Evolutionary conservation across 139 green algal species (phyloP).

Genomic region (Volvox africanus): DNA sequence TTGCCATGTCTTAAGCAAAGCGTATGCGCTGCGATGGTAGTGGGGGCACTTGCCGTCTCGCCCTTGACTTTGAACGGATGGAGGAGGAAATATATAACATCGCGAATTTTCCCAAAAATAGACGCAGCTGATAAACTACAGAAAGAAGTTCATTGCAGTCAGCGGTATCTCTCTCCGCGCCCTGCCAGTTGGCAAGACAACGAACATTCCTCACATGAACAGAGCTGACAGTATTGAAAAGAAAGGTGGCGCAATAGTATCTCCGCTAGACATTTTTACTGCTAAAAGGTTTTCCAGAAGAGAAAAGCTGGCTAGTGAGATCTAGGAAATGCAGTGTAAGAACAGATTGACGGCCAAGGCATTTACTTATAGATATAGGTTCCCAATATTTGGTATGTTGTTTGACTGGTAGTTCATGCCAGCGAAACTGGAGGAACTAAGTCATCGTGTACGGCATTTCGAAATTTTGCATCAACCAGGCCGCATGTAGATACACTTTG

Average conservation of each 20-base stretch:
- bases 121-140: not conserved
- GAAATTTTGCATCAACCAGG: too few species aligned
- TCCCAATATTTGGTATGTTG: not conserved
- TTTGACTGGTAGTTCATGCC: not conserved
- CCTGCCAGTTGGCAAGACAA: not conserved
- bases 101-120: conserved; percentile 20
- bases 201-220: not conserved
- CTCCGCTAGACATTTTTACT: conserved; percentile 17
- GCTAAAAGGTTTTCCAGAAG: not conserved
- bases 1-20: not conserved
- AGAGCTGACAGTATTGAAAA: conserved; percentile 24
- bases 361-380: not conserved
- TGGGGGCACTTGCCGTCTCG: not conserved
- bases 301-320: not conserved
- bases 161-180: not conserved
- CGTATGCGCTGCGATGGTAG: not conserved
- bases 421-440: not conserved
- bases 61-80: not conserved
- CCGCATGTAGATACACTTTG: too few species aligned
- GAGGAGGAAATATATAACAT: not conserved
- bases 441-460: too few species aligned
- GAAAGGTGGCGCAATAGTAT: conserved; percentile 5
- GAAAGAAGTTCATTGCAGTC: not conserved
- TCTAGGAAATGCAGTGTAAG: not conserved
- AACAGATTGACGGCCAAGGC: not conserved